These are phyloP conservation scores for Diaporthe ilicicola DNA, from an alignment of 2,329 filamentous ascomycete genomes.

Conservation along the genomic window DNA sequence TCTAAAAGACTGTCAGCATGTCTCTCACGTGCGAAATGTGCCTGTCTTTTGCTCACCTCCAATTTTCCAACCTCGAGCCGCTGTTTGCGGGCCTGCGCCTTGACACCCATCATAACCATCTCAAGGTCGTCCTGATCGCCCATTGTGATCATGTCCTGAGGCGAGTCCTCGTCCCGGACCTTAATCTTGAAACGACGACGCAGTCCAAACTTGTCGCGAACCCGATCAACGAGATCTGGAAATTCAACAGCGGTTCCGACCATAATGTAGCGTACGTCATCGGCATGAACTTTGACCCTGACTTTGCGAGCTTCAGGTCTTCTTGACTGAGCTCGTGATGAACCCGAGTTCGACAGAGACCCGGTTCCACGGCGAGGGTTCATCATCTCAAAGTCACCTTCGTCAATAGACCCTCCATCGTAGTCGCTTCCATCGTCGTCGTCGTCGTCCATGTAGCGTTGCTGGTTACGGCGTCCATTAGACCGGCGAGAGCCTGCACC, in stretches of 20 bases:
- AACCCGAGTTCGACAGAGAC: constrained; percentile 53
- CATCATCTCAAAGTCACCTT: constrained; percentile 83
- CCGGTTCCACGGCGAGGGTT: constrained; percentile 55
- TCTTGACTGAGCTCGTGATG: constrained; percentile 63
- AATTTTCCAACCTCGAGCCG: constrained; percentile 88
- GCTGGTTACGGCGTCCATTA: constrained; percentile 55
- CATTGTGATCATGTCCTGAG: constrained; percentile 94
- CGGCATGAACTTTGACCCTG: constrained; percentile 89
- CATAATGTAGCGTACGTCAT: constrained; percentile 94
- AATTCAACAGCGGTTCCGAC: constrained; percentile 78
- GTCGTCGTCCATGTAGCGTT: constrained; percentile 81
- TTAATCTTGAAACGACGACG: constrained; percentile 86
- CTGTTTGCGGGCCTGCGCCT: constrained; percentile 74
- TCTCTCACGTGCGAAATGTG: background rate
- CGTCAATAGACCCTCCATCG: constrained; percentile 75
- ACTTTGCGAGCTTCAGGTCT: constrained; percentile 78
- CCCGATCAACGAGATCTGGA: constrained; percentile 77
- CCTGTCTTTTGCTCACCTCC: constrained; percentile 73
- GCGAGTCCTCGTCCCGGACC: constrained; percentile 80
- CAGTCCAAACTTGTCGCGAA: constrained; percentile 88
- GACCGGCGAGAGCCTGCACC: constrained; percentile 43
- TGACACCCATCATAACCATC: constrained; percentile 79
- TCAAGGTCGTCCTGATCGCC: constrained; percentile 96
- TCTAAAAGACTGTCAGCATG: constrained; percentile 39
- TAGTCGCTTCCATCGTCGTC: constrained; percentile 79